Evolutionary conservation across 768 basidiomycete genomes (phyloP).

Genomic region (Trametes cubensis): DNA sequence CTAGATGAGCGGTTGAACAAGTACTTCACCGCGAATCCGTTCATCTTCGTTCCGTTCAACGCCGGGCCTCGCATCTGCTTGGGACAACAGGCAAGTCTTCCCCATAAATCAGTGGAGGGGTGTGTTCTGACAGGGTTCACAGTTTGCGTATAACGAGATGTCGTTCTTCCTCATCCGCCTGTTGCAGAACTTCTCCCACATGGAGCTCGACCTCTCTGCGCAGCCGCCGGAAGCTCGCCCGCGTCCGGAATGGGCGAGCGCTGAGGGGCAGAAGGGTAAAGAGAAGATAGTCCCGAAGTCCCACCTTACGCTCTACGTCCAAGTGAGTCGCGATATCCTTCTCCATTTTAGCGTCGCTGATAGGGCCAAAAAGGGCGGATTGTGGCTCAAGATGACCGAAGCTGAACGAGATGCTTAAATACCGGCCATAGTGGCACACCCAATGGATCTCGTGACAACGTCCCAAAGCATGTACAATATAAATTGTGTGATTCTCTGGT

Average conservation of each 20-base stretch:
- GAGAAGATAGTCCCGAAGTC: slow-evolving; percentile 45
- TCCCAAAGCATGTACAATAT: too few species aligned
- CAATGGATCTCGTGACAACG: too few species aligned
- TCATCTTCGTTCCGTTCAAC: slow-evolving; percentile 72
- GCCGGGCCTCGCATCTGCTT: slow-evolving; percentile 69
- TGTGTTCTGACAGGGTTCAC: not conserved
- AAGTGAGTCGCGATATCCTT: slow-evolving; percentile 26
- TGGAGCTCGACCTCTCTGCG: slow-evolving; percentile 43
- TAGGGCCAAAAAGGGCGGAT: slow-evolving; percentile 27
- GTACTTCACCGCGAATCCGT: slow-evolving; percentile 59
- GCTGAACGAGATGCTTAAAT: slow-evolving; percentile 17
- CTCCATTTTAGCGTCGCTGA: not conserved
- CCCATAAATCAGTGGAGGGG: not conserved
- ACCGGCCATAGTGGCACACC: too few species aligned
- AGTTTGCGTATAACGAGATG: slow-evolving; percentile 60
- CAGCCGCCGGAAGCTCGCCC: slow-evolving; percentile 37
- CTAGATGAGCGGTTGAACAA: slow-evolving; percentile 57
- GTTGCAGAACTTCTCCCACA: slow-evolving; percentile 48
- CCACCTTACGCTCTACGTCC: slow-evolving; percentile 48
- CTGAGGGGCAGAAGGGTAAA: slow-evolving; percentile 39
- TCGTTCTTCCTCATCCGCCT: slow-evolving; percentile 58
- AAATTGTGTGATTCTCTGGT: too few species aligned
- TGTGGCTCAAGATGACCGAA: slow-evolving; percentile 35
- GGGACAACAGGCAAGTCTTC: slow-evolving; percentile 44
- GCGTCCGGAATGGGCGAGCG: slow-evolving; percentile 37